phyloP scores from a whole-genome alignment of 805 yeast species.

The Wickerhamomyces rabaulensis region DNA sequence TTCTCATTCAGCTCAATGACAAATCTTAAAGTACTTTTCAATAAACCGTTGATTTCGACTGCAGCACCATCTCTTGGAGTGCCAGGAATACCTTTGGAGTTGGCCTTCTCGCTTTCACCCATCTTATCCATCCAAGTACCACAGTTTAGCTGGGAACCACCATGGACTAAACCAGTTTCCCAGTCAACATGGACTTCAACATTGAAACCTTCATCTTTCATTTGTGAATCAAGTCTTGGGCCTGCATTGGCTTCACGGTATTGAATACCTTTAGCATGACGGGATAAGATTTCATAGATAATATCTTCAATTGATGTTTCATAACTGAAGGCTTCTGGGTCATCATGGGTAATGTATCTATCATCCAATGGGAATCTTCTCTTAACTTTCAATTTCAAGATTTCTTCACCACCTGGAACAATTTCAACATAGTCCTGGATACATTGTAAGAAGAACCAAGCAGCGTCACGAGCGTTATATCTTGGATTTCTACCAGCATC shows the following conservation, averaged over 20 bases:
- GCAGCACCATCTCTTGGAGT: constrained; percentile 98
- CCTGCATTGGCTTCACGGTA: constrained; percentile 97
- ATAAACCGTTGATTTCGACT: constrained; percentile 81
- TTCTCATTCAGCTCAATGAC: constrained; percentile 51
- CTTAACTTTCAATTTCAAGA: constrained; percentile 65
- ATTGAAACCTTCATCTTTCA: constrained; percentile 90
- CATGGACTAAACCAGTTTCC: constrained; percentile 81
- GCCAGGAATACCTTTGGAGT: constrained; percentile 89
- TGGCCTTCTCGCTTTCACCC: constrained; percentile 89
- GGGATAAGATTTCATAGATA: constrained; percentile 71
- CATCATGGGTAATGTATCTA: constrained; percentile 61
- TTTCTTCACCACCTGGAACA: constrained; percentile 64
- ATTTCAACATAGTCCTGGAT: constrained; percentile 71
- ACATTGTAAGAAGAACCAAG: constrained; percentile 89
- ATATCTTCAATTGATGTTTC: constrained; percentile 69
- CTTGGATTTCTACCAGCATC: constrained; percentile 94
- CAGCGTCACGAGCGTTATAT: constrained; percentile 95
- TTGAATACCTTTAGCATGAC: constrained; percentile 85
- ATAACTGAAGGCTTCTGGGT: constrained; percentile 69
- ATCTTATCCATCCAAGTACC: constrained; percentile 99
- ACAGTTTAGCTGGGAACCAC: constrained; percentile 90
- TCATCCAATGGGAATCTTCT: constrained; percentile 92
- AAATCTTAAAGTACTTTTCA: constrained; percentile 82
- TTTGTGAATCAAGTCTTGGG: constrained; percentile 77
- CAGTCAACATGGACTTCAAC: constrained; percentile 80